A percentile compares a stretch with the other conserved stretches of the same genome.
Conservation (phyloP, 768 basidiomycete species). For the Agrocybe pediades region DNA sequence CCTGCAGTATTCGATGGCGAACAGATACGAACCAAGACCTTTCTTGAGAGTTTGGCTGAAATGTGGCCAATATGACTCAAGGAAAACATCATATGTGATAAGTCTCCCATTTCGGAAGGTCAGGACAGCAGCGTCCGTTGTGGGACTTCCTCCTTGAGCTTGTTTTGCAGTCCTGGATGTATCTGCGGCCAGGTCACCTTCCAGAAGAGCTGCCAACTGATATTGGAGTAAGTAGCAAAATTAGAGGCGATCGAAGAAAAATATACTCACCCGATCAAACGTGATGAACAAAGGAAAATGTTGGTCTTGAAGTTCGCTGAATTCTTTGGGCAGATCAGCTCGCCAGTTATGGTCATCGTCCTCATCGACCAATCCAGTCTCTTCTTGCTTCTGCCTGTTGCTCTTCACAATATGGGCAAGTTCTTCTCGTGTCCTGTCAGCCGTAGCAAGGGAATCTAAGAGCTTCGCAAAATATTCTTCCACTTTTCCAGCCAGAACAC, state of each 20-base stretch:
- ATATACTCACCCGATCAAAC: slow-evolving; percentile 52
- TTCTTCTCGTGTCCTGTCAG: slow-evolving; percentile 39
- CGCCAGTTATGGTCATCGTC: slow-evolving; percentile 49
- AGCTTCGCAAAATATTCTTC: slow-evolving; percentile 64
- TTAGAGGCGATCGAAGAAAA: slow-evolving; percentile 10
- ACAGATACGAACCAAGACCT: slow-evolving; percentile 44
- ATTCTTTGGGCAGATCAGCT: slow-evolving; percentile 50
- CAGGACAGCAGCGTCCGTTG: slow-evolving; percentile 20
- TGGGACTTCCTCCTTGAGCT: not conserved
- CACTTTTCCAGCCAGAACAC: slow-evolving; percentile 68
- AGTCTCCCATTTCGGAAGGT: slow-evolving; percentile 40
- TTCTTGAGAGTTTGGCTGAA: slow-evolving; percentile 53
- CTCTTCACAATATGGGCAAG: slow-evolving; percentile 31
- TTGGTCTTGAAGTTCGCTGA: slow-evolving; percentile 54
- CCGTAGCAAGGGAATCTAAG: slow-evolving; percentile 43
- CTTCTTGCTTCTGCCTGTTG: slow-evolving; percentile 20
- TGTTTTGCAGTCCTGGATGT: not conserved
- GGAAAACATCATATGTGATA: slow-evolving; percentile 51
- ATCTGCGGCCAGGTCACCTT: slow-evolving; percentile 5
- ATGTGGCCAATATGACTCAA: slow-evolving; percentile 58
- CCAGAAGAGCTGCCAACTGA: slow-evolving; percentile 22
- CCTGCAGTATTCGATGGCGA: not conserved
- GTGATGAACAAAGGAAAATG: slow-evolving; percentile 76
- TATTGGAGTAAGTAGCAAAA: slow-evolving; percentile 53
- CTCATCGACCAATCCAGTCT: slow-evolving; percentile 34